Evolutionary conservation across 2,329 filamentous ascomycete genomes (phyloP).

Genomic region (Pseudogymnoascus sp.): DNA sequence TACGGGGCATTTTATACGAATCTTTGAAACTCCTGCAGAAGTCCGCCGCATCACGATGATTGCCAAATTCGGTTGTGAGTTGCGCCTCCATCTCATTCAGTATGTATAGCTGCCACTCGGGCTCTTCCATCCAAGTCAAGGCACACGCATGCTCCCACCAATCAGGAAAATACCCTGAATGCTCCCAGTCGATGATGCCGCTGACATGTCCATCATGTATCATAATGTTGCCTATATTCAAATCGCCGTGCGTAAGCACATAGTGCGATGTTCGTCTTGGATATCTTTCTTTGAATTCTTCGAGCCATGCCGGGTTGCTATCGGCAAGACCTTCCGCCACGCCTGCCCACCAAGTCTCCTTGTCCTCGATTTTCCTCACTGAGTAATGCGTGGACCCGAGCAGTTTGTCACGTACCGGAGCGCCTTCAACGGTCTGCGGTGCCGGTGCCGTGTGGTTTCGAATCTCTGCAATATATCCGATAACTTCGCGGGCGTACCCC

Average conservation of each 20-base stretch:
- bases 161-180: slow-evolving; percentile 31
- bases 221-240: slow-evolving; percentile 33
- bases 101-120: neutral
- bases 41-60: neutral
- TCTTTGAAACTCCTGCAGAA: neutral
- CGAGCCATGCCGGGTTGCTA: neutral
- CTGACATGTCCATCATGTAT: slow-evolving; percentile 30
- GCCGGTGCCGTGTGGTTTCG: neutral
- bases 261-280: slow-evolving; percentile 20
- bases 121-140: neutral
- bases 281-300: slow-evolving; percentile 13
- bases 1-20: neutral
- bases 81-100: neutral
- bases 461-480: neutral
- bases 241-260: slow-evolving; percentile 34
- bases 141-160: slow-evolving; percentile 30
- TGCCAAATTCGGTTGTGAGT: neutral
- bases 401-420: neutral
- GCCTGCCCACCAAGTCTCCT: neutral
- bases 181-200: slow-evolving; percentile 35
- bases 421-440: neutral
- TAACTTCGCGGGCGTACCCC: neutral
- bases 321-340: neutral
- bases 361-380: neutral
- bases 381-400: neutral